Conservation (phyloP, 2,329 filamentous ascomycete species). For the Magnaporthiopsis incrustans region DNA sequence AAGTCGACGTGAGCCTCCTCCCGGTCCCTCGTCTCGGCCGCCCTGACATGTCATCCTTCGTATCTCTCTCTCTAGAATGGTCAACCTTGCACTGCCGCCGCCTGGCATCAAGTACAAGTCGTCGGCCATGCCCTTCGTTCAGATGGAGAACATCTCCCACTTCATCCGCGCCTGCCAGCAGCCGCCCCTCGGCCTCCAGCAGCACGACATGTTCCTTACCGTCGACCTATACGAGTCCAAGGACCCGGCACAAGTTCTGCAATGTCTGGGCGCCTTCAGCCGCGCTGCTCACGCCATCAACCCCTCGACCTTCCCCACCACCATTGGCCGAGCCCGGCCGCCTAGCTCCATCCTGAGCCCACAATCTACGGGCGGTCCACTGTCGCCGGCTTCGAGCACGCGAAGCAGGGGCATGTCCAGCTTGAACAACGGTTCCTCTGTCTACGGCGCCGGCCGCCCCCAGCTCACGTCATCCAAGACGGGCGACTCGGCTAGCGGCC, state of each 20-base stretch:
- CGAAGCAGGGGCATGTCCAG: constrained; percentile 38
- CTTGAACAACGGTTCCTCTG: constrained; percentile 48
- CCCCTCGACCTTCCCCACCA: constrained; percentile 62
- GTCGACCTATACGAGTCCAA: constrained; percentile 95
- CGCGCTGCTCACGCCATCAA: constrained; percentile 70
- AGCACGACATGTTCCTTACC: constrained; percentile 93
- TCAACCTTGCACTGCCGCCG: constrained; percentile 69
- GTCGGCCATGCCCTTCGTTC: constrained; percentile 93
- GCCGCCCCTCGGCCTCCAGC: constrained; percentile 76
- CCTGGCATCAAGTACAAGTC: constrained; percentile 84
- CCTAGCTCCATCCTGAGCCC: constrained; percentile 54
- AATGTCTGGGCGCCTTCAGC: constrained; percentile 88
- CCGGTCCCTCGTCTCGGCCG: background rate
- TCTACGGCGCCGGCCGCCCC: constrained; percentile 30
- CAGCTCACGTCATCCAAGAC: constrained; percentile 40
- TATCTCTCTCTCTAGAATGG: constrained; percentile 47
- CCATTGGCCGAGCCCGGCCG: constrained; percentile 64
- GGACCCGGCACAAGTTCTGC: constrained; percentile 90
- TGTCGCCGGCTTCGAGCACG: background rate
- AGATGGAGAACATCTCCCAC: constrained; percentile 99
- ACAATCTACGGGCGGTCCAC: constrained; percentile 46
- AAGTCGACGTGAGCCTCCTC: constrained; percentile 23
- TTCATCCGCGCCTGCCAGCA: constrained; percentile 84
- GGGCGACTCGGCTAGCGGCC: constrained; percentile 42
- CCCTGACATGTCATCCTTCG: background rate